Percentiles rank a stretch among this genome's conserved stretches.
phyloP scores from a whole-genome alignment of 2,329 filamentous ascomycete species.

The Triangularia setosa region DNA sequence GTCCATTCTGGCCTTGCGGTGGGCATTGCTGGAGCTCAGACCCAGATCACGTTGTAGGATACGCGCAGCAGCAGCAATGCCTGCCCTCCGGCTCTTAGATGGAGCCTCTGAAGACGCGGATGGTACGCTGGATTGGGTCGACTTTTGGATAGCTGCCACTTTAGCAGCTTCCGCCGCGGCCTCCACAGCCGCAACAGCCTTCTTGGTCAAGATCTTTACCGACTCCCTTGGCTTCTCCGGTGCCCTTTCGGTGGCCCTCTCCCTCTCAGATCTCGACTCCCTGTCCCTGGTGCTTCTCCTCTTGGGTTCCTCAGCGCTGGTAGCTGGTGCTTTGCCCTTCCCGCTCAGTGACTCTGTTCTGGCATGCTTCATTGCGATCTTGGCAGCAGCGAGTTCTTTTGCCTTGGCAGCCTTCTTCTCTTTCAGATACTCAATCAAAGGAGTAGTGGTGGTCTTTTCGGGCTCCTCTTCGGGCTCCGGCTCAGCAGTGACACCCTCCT shows the following conservation, averaged over 20 bases:
- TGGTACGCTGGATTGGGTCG: slow-evolving; percentile 18
- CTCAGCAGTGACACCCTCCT: slow-evolving; percentile 47
- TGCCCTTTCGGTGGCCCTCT: slow-evolving; percentile 45
- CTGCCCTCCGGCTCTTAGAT: slow-evolving; percentile 55
- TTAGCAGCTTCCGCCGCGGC: slow-evolving; percentile 46
- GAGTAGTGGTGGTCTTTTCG: slow-evolving; percentile 74
- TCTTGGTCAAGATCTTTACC: slow-evolving; percentile 55
- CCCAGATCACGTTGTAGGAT: slow-evolving; percentile 64
- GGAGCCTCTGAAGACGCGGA: slow-evolving; percentile 15
- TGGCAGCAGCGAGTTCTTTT: slow-evolving; percentile 54
- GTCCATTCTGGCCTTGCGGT: slow-evolving; percentile 57
- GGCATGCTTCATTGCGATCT: slow-evolving; percentile 54
- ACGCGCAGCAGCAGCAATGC: slow-evolving; percentile 60
- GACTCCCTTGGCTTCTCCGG: slow-evolving; percentile 40
- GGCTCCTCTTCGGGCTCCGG: slow-evolving; percentile 47
- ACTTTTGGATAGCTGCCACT: slow-evolving; percentile 35
- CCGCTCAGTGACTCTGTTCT: slow-evolving; percentile 49
- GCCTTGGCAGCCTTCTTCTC: slow-evolving; percentile 82
- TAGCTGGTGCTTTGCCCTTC: slow-evolving; percentile 42
- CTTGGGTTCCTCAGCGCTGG: slow-evolving; percentile 42
- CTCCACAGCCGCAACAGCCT: slow-evolving; percentile 47
- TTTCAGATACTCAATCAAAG: slow-evolving; percentile 81
- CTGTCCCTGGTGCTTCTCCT: slow-evolving; percentile 47
- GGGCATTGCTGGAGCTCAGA: slow-evolving; percentile 59
- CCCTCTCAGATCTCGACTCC: slow-evolving; percentile 56